Base-by-base conservation (phyloP, 148 eudicot species). In the Mesembryanthemum crystallinum region DNA sequence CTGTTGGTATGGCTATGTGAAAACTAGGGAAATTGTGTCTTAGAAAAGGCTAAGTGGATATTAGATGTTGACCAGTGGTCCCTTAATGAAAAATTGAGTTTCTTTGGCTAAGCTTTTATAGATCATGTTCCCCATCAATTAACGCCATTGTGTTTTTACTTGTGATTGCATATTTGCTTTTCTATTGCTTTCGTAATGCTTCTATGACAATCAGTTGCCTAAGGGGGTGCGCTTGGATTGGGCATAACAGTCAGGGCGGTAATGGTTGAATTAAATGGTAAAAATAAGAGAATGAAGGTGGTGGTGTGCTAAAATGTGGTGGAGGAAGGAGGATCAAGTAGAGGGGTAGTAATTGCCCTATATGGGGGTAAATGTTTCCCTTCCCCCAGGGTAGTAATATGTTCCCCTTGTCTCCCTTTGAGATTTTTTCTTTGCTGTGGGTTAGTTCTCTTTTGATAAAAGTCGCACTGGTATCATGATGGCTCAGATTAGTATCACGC, bases 1-100 rank as follows among this genome's bases (percentile, higher is more conserved):
- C 9, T 72, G 66, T 37, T 78, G 45, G 54, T 60, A 54, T 32
- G 33, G 25, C 35, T 24, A 29, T 45, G 35, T 77, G 32, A 74
- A 27, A 15, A 20, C 8, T 21, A 66, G 17, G 28, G 11, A n/a
- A 57, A 60, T 55, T 54, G 24, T 9, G 8, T 25, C 27, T 27
- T 25, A 55, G 29, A 39, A 58, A 39, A 58, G 47, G 30, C 35
- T 37, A 4, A 18, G 29, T 28, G 8, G 27, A 45, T 67, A n/a
- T 57, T 29, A 55, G 49, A 39, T 65, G 10, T 75, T 32, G n/a
- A 49, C 11, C 8, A 9, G 21, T 64, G 30, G 28, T 75, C 29
- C 47, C 15, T 51, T 57, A 24, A 15, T 42, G 0, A 30, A 21
- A 43, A 42, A n/a, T 42, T 67, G 4, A 5, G 23, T 47, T 15